Evolutionary conservation across 768 basidiomycete species (phyloP).

Genomic region (Stropharia rugosoannulata): DNA sequence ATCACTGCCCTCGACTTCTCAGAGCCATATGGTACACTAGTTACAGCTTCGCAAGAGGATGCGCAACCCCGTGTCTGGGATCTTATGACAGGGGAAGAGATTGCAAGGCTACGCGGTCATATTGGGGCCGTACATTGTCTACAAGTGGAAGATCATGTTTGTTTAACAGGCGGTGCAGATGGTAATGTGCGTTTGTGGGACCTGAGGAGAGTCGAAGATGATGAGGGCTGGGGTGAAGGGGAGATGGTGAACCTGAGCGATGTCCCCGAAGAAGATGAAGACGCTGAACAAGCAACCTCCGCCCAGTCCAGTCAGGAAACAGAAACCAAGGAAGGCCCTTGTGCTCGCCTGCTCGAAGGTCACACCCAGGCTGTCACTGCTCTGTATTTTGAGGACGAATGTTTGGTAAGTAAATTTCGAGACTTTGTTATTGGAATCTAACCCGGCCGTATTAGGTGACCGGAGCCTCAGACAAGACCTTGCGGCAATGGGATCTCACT

Average conservation of each 20-base stretch:
- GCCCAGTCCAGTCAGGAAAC: slow-evolving; percentile 35
- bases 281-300: slow-evolving; percentile 40
- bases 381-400: slow-evolving; percentile 94
- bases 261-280: slow-evolving; percentile 64
- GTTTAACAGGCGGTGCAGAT: slow-evolving; percentile 89
- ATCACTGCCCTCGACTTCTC: slow-evolving; percentile 92
- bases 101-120: slow-evolving; percentile 85
- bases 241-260: slow-evolving; percentile 61
- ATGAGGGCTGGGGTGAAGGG: slow-evolving; percentile 56
- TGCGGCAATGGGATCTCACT: slow-evolving; percentile 96
- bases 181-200: slow-evolving; percentile 90
- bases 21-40: slow-evolving; percentile 93
- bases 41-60: slow-evolving; percentile 85
- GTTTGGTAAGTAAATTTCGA: slow-evolving; percentile 57
- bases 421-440: slow-evolving; percentile 8
- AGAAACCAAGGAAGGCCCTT: slow-evolving; percentile 53
- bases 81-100: slow-evolving; percentile 82
- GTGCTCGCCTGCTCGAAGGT: slow-evolving; percentile 78
- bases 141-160: slow-evolving; percentile 90
- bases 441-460: slow-evolving; percentile 65
- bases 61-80: slow-evolving; percentile 93
- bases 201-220: slow-evolving; percentile 77
- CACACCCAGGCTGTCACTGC: slow-evolving; percentile 93
- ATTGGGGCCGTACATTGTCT: slow-evolving; percentile 79
- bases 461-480: slow-evolving; percentile 96